phyloP scores from a whole-genome alignment of 176 grass and related monocot species.

The Phoenix roebelenii region DNA sequence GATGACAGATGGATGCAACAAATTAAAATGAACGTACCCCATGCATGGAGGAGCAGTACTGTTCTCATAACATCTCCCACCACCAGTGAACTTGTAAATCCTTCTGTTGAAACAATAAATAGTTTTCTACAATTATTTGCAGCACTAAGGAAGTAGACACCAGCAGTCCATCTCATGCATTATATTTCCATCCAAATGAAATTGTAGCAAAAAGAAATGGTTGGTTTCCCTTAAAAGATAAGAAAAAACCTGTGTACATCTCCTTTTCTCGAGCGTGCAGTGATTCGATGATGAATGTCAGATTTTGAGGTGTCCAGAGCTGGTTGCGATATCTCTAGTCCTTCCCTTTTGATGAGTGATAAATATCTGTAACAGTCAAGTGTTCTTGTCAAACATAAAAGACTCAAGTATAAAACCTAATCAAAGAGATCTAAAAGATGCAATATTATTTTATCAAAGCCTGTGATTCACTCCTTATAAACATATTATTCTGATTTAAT shows the following conservation, averaged over 20 bases:
- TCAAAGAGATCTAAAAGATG: no score
- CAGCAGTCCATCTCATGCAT: no score
- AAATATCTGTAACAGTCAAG: conserved; percentile 32
- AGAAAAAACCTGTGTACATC: conserved; percentile 36
- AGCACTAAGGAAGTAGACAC: no score
- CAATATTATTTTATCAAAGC: no score
- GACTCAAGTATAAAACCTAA: not conserved
- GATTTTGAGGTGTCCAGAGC: conserved; percentile 56
- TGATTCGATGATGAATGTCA: conserved; percentile 64
- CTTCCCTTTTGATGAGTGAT: conserved; percentile 30
- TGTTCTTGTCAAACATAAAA: not conserved
- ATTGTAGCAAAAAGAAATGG: not conserved
- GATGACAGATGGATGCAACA: no score
- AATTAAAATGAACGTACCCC: conserved; percentile 21
- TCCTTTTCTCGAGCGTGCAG: conserved; percentile 27
- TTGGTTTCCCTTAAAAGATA: no score
- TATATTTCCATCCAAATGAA: not conserved
- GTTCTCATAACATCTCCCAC: conserved; percentile 43
- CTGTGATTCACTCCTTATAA: no score
- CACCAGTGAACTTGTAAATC: conserved; percentile 47
- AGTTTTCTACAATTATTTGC: no score
- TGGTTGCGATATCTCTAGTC: conserved; percentile 85
- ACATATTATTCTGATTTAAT: no score
- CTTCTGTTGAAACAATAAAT: conserved; percentile 22
- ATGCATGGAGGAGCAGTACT: conserved; percentile 69